These are phyloP conservation scores for Malassezia restricta DNA, from an alignment of 1,284 basidiomycete genomes.

Conservation along the genomic window DNA sequence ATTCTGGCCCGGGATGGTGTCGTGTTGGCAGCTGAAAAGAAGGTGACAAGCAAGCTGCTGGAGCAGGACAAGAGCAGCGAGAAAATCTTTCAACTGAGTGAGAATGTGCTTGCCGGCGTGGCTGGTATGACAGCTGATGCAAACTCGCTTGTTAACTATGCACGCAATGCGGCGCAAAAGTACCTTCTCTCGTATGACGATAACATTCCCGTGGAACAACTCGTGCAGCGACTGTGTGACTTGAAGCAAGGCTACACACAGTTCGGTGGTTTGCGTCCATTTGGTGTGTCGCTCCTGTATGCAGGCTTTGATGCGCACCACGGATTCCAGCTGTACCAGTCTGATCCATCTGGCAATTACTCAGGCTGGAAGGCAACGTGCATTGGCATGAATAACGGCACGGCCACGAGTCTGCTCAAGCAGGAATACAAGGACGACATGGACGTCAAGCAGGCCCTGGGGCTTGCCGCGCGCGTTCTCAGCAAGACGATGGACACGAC, in stretches of 20 bases:
- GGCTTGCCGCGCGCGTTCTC: conserved; percentile 81
- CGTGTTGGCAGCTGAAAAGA: conserved; percentile 97
- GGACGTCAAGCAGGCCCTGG: conserved; percentile 56
- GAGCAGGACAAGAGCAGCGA: conserved; percentile 83
- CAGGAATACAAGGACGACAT: conserved; percentile 98
- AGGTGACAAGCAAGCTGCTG: conserved; percentile 91
- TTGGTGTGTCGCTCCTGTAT: conserved; percentile 90
- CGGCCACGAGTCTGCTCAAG: conserved; percentile 81
- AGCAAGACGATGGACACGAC: conserved; percentile 99
- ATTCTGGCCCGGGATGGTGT: conserved; percentile 81
- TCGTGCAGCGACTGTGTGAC: conserved; percentile 85
- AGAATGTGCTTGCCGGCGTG: conserved; percentile 84
- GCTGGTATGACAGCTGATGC: conserved; percentile 94
- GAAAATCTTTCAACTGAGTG: conserved; percentile 89
- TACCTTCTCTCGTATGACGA: conserved; percentile 86
- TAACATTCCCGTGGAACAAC: conserved; percentile 91
- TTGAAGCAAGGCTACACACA: conserved; percentile 99
- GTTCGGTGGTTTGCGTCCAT: conserved; percentile 91
- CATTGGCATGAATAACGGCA: conserved; percentile 91
- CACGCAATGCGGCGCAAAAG: conserved; percentile 72
- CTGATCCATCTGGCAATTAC: conserved; percentile 96
- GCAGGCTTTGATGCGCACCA: conserved; percentile 94
- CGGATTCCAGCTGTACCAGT: conserved; percentile 93
- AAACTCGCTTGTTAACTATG: conserved; percentile 91
- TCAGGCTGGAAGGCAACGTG: conserved; percentile 98